Percentiles rank a stretch among this genome's conserved stretches.
Conservation (phyloP, 2,329 filamentous ascomycete species). For the Stemphylium beticola region DNA sequence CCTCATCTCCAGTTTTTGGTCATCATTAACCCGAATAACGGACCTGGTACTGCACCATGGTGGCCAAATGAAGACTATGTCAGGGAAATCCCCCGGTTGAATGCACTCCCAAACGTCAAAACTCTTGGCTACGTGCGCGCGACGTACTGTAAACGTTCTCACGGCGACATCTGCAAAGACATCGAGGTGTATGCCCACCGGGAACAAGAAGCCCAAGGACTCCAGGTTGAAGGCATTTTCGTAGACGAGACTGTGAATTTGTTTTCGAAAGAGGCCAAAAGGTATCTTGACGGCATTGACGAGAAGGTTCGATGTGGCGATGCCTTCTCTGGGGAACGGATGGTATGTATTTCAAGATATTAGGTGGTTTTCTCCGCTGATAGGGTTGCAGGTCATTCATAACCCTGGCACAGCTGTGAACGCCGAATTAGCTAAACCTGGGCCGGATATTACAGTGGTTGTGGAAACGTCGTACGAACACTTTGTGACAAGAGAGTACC, state of each 20-base stretch:
- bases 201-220: constrained; percentile 35
- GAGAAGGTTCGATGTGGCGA: constrained; percentile 12
- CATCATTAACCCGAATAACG: constrained; percentile 57
- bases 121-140: constrained; percentile 60
- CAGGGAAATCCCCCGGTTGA: constrained; percentile 51
- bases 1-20: constrained; percentile 57
- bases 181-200: constrained; percentile 56
- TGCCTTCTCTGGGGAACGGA: constrained; percentile 12
- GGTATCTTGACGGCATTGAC: constrained; percentile 30
- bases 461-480: constrained; percentile 30
- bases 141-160: constrained; percentile 51
- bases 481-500: constrained; percentile 27
- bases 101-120: constrained; percentile 53
- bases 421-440: constrained; percentile 24
- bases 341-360: constrained; percentile 12
- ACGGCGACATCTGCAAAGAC: constrained; percentile 53
- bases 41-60: constrained; percentile 53
- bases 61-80: constrained; percentile 57
- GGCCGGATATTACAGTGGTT: constrained; percentile 35
- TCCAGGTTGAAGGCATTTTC: constrained; percentile 58
- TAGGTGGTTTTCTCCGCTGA: not conserved
- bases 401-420: constrained; percentile 40
- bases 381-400: constrained; percentile 30
- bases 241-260: constrained; percentile 57
- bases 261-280: constrained; percentile 20